Base-by-base conservation (phyloP, 192 early-diverging fungal genomes). In the Entomortierella parvispora region DNA sequence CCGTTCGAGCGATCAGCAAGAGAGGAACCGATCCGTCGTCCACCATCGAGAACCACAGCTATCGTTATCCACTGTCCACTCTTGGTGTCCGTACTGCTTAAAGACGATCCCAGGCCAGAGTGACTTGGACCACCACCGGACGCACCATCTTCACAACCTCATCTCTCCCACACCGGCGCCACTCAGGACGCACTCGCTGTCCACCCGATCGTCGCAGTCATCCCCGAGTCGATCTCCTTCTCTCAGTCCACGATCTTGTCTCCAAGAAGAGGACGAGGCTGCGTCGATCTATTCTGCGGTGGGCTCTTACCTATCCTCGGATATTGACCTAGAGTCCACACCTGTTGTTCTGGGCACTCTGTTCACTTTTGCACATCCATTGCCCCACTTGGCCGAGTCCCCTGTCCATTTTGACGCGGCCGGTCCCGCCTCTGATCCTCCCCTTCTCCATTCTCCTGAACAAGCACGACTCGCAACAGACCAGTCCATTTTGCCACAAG, bases 1-100 rank as follows among this genome's bases (percentile, higher is more conserved):
- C 12, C 37, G 37, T 9, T 40, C 5, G 7, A 40, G 37, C 12
- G 12, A 40, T 12, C n/a, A n/a, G n/a, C n/a, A n/a, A n/a, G n/a
- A n/a, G n/a, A n/a, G n/a, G n/a, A n/a, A n/a, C n/a, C n/a, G n/a
- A n/a, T n/a, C n/a, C n/a, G n/a, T n/a, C n/a, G n/a, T n/a, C n/a
- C n/a, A n/a, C n/a, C n/a, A n/a, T n/a, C n/a, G n/a, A n/a, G n/a
- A n/a, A n/a, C n/a, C n/a, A n/a, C n/a, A n/a, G 4, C 60, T 71
- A 6, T 62, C 59, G 4, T 53, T 71, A 14, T 61, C 53, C 12
- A 62, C 68, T 3, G 54, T 61, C 2, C 60, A 71, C 37, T 62
- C 60, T 12, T 71, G 68, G 60, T 68, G 66, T 28, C 66, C 66
- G 3, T 68, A 68, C 31, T 68, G 68, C 25, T 17, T 49, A 28